Percentiles rank a stretch among this genome's conserved stretches.
Conservation (phyloP, 805 yeast species). For the Saccharomycopsis olivae region DNA sequence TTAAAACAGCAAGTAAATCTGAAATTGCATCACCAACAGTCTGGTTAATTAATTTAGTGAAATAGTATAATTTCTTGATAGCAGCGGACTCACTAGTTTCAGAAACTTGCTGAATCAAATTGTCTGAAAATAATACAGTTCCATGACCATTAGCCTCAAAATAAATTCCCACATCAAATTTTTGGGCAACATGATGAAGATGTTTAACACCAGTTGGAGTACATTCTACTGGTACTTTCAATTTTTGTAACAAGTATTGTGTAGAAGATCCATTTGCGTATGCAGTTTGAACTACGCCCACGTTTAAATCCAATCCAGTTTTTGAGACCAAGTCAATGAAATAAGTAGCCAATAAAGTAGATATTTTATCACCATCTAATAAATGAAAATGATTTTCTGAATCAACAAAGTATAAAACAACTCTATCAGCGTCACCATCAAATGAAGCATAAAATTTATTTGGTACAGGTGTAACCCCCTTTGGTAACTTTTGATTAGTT, state of each 20-base stretch:
- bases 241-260: constrained; percentile 44
- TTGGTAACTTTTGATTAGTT: constrained; percentile 73
- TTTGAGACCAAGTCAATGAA: constrained; percentile 43
- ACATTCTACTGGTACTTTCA: constrained; percentile 71
- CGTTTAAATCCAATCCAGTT: constrained; percentile 30
- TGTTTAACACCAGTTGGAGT: constrained; percentile 97
- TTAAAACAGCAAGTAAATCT: constrained; percentile 73
- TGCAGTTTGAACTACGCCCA: constrained; percentile 95
- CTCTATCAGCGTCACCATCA: constrained; percentile 97
- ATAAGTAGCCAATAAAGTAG: constrained; percentile 69
- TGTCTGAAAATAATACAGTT: constrained; percentile 70
- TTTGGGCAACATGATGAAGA: constrained; percentile 73
- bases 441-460: constrained; percentile 63
- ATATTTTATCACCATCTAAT: constrained; percentile 89
- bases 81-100: constrained; percentile 34
- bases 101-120: constrained; percentile 30
- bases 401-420: constrained; percentile 63
- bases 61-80: constrained; percentile 42
- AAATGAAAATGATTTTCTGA: constrained; percentile 34
- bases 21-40: constrained; percentile 98
- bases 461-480: constrained; percentile 37
- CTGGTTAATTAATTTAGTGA: constrained; percentile 76
- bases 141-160: constrained; percentile 99
- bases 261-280: constrained; percentile 95
- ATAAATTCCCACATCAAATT: constrained; percentile 84